A percentile compares a stretch with the other conserved stretches of the same genome.
phyloP scores from a whole-genome alignment of 2,329 filamentous ascomycete genomes.

The Teratosphaeria gauchensis region DNA sequence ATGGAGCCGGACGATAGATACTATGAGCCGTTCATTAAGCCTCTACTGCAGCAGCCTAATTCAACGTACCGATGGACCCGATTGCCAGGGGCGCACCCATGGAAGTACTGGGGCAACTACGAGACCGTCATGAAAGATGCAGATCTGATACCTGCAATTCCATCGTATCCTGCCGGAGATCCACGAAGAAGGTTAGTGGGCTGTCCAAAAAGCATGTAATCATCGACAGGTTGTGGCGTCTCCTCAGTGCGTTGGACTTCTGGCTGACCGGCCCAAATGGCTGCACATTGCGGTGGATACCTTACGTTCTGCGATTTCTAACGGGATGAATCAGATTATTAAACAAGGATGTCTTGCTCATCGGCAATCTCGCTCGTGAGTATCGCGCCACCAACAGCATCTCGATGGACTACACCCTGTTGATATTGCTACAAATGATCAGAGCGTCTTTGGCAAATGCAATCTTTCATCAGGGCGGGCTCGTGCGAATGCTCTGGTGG shows the following conservation, averaged over 20 bases:
- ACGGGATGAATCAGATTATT: not conserved
- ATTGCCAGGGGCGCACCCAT: conserved; percentile 14
- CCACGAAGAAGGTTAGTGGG: conserved; percentile 48
- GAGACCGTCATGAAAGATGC: conserved; percentile 40
- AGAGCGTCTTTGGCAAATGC: conserved; percentile 39
- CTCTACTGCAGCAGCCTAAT: conserved; percentile 29
- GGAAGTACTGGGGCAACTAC: conserved; percentile 30
- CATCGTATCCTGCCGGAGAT: conserved; percentile 28
- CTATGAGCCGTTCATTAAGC: conserved; percentile 52
- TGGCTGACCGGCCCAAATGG: too few species aligned
- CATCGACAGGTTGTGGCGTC: not conserved
- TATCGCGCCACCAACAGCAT: conserved; percentile 1
- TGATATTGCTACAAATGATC: conserved; percentile 55
- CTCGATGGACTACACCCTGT: not conserved
- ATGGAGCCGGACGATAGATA: conserved; percentile 58
- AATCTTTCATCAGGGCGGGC: conserved; percentile 61
- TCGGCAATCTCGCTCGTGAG: conserved; percentile 26
- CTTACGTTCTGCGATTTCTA: not conserved
- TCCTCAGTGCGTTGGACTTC: too few species aligned
- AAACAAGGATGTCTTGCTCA: conserved; percentile 50
- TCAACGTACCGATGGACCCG: conserved; percentile 41
- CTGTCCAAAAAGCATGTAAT: not conserved
- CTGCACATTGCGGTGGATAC: too few species aligned
- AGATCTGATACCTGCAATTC: conserved; percentile 48
- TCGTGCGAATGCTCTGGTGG: conserved; percentile 72